Percentiles rank a stretch among this genome's conserved stretches.
These are phyloP conservation scores for Leccinum subtestaceum DNA, from an alignment of 768 basidiomycete genomes.

Conservation along the genomic window DNA sequence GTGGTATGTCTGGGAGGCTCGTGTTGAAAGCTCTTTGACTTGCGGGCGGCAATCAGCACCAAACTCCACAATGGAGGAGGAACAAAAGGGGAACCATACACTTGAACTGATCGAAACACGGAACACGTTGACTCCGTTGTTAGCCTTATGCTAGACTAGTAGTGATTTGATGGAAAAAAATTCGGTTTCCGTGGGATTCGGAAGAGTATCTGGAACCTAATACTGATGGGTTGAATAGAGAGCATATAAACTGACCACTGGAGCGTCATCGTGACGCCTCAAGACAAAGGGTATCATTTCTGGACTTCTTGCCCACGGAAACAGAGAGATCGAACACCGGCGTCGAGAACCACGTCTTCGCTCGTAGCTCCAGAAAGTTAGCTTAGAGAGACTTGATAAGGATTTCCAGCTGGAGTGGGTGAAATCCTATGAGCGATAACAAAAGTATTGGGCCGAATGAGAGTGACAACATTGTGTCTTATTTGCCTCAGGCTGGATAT, in stretches of 20 bases:
- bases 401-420: no score
- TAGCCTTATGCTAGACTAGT: background rate
- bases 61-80: constrained; percentile 6
- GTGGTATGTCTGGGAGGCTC: background rate
- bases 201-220: background rate
- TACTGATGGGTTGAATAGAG: background rate
- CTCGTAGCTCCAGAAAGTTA: no score
- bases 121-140: background rate
- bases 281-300: background rate
- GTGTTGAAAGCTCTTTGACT: background rate
- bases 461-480: no score
- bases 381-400: no score
- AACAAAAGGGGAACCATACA: background rate
- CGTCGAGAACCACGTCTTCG: background rate
- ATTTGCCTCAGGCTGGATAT: no score
- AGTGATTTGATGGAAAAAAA: background rate
- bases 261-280: background rate
- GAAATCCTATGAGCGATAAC: no score
- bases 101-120: background rate
- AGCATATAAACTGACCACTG: background rate
- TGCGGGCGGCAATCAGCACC: background rate
- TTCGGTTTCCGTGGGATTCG: background rate
- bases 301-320: no score
- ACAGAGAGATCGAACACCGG: background rate
- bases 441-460: no score